Evolutionary conservation across 2,329 filamentous ascomycete species (phyloP).

Genomic region (Alternaria novae-zelandiae): DNA sequence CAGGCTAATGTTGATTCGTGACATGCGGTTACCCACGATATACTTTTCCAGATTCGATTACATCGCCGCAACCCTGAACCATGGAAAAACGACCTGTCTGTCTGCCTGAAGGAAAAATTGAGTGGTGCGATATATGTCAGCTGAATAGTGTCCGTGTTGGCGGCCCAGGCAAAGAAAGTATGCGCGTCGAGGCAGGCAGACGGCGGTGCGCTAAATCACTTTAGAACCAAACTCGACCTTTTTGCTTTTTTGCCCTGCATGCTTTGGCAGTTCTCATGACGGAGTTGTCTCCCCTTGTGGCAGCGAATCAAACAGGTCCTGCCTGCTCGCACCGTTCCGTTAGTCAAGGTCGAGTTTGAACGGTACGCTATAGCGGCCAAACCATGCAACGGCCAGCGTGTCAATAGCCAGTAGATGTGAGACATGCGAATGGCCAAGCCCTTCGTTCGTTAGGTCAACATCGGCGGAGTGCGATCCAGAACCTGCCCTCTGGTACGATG

Average conservation of each 20-base stretch:
- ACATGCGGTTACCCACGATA: background rate
- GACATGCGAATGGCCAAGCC: background rate
- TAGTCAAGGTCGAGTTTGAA: background rate
- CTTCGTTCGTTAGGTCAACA: background rate
- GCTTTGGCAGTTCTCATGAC: background rate
- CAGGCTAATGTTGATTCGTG: background rate
- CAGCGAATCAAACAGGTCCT: background rate
- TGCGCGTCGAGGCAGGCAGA: background rate
- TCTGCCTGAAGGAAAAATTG: background rate
- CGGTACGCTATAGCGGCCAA: slow-evolving; percentile 3
- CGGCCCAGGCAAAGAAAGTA: background rate
- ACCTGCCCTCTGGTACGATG: background rate
- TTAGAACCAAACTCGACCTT: background rate
- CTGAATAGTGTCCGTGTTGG: background rate
- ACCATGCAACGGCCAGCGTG: background rate
- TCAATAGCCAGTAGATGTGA: background rate
- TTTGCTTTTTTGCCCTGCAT: slow-evolving; percentile 5
- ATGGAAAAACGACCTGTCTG: background rate
- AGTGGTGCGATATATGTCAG: background rate
- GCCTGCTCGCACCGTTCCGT: slow-evolving; percentile 7
- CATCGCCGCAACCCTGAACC: slow-evolving; percentile 1
- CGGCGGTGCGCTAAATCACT: background rate
- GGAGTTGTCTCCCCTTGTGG: background rate
- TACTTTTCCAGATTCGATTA: background rate
- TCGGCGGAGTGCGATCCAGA: background rate